Percentiles rank a stretch among this genome's conserved stretches.
phyloP scores from a whole-genome alignment of 2,329 filamentous ascomycete species.

The Arthrobotrys sphaeroides region DNA sequence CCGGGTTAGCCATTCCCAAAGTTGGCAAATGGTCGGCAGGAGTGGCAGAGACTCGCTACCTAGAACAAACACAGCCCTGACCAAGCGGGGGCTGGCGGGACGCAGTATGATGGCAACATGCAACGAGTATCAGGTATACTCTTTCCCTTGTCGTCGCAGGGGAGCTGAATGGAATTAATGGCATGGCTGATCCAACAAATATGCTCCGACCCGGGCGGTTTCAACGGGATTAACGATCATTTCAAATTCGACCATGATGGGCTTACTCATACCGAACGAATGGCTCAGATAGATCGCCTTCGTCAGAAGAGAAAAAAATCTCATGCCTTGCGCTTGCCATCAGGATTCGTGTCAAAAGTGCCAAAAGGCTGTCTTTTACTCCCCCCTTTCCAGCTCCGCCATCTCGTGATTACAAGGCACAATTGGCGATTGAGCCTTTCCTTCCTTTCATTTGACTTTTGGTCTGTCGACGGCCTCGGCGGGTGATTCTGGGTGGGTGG shows the following conservation, averaged over 20 bases:
- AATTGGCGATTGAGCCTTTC: constrained; percentile 18
- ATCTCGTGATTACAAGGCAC: constrained; percentile 53
- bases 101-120: constrained; percentile 45
- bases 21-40: constrained; percentile 26
- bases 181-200: constrained; percentile 20
- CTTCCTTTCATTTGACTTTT: not conserved
- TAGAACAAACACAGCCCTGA: constrained; percentile 40
- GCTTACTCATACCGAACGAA: constrained; percentile 47
- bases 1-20: constrained; percentile 22
- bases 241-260: constrained; percentile 34
- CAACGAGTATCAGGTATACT: constrained; percentile 3
- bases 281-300: constrained; percentile 4
- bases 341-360: not conserved
- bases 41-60: constrained; percentile 49
- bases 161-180: too few relatives aligned
- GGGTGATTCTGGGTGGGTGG: not conserved
- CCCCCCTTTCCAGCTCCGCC: constrained; percentile 34
- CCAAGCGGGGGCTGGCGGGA: constrained; percentile 15
- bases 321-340: not conserved
- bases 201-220: not conserved
- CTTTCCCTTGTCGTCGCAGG: constrained; percentile 10
- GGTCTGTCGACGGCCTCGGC: not conserved
- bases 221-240: constrained; percentile 27
- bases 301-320: not conserved
- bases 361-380: not conserved